A percentile compares a stretch with the other conserved stretches of the same genome.
Evolutionary conservation across 2,329 filamentous ascomycete species (phyloP).

Genomic region (Aspergillus ochraceus): DNA sequence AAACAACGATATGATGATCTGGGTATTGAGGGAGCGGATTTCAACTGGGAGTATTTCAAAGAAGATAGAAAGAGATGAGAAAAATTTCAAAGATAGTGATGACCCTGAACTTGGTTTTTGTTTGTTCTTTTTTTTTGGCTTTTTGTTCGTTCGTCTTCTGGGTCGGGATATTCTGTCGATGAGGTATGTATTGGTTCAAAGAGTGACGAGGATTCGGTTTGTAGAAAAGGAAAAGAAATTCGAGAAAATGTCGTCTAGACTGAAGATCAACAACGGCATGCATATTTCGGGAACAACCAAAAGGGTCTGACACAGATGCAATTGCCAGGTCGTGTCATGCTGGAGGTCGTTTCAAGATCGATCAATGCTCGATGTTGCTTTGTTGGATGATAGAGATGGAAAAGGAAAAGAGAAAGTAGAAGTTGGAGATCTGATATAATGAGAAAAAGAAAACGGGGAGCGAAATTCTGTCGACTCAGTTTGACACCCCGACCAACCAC

Average conservation of each 20-base stretch:
- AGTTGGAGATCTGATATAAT: background rate
- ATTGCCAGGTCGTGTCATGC: background rate
- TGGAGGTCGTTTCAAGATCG: background rate
- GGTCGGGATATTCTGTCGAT: background rate
- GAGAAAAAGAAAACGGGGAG: background rate
- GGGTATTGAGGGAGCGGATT: slow-evolving; percentile 5
- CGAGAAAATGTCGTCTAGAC: slow-evolving; percentile 13
- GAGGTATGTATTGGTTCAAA: background rate
- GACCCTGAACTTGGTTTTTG: slow-evolving; percentile 1
- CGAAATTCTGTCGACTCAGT: slow-evolving; percentile 4
- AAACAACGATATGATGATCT: slow-evolving; percentile 14
- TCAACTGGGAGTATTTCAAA: slow-evolving; percentile 4
- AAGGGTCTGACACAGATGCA: background rate
- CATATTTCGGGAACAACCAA: background rate
- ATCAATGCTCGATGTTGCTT: slow-evolving; percentile 2
- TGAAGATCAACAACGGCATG: slow-evolving; percentile 11
- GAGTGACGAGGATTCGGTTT: slow-evolving; percentile 7
- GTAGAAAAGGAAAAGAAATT: slow-evolving; percentile 15
- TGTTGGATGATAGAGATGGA: background rate
- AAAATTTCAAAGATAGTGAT: slow-evolving; percentile 1
- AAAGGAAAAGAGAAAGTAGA: slow-evolving; percentile 1
- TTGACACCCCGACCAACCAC: background rate
- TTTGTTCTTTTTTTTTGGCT: slow-evolving; percentile 11
- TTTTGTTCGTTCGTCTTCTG: slow-evolving; percentile 5
- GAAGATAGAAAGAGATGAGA: background rate